Conservation (phyloP, 371 early-diverging fungal genomes). For the Choanephora cucurbitarum region DNA sequence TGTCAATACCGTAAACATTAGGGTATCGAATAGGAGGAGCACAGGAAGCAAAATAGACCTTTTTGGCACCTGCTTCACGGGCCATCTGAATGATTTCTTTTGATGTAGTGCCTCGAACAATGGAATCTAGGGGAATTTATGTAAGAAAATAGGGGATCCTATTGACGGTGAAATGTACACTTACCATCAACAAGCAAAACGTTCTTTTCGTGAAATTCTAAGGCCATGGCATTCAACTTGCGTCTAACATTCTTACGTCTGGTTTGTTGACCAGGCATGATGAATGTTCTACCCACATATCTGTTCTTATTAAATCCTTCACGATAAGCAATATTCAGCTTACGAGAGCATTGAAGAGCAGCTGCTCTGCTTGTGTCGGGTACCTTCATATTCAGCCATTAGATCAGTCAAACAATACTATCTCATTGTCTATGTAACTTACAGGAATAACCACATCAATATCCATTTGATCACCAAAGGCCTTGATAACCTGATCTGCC, state of each 20-base stretch:
- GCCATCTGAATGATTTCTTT: conserved; percentile 98
- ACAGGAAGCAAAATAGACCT: conserved; percentile 97
- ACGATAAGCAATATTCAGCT: conserved; percentile 85
- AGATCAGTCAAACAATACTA: too few relatives aligned
- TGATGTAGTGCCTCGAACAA: conserved; percentile 97
- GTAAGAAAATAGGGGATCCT: not conserved
- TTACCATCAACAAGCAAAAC: conserved; percentile 95
- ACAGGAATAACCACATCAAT: conserved; percentile 98
- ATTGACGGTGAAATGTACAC: not conserved
- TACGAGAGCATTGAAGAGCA: conserved; percentile 89
- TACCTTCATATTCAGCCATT: conserved; percentile 49
- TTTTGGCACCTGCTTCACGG: conserved; percentile 95
- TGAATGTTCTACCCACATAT: conserved; percentile 97
- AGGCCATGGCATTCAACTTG: conserved; percentile 96
- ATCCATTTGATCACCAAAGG: conserved; percentile 72
- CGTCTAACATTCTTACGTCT: conserved; percentile 92
- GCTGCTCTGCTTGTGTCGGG: conserved; percentile 96
- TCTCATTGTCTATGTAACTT: conserved; percentile 20
- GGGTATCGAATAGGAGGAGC: conserved; percentile 95
- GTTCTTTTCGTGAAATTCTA: conserved; percentile 94
- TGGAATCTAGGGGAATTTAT: conserved; percentile 81
- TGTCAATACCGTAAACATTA: conserved; percentile 99
- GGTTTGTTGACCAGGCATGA: conserved; percentile 96
- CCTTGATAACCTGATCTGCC: conserved; percentile 74
- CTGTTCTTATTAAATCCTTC: conserved; percentile 99